phyloP scores from a whole-genome alignment of 2,329 filamentous ascomycete genomes.

The Pseudogymnoascus sp. region DNA sequence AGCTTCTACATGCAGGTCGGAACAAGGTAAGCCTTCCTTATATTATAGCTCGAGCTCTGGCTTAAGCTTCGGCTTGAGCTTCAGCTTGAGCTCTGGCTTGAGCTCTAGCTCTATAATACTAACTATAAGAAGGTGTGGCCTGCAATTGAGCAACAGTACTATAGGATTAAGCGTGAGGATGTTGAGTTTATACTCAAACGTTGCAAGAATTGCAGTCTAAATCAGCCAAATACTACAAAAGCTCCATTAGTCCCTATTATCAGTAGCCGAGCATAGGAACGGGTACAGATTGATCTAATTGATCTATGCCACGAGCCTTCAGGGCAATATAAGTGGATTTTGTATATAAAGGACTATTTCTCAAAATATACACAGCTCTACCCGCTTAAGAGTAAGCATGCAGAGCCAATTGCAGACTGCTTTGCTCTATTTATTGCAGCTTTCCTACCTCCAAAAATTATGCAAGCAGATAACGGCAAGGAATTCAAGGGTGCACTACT shows the following conservation, averaged over 20 bases:
- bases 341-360: slow-evolving; percentile 20
- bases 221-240: not conserved
- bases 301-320: slow-evolving; percentile 16
- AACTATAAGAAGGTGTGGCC: not conserved
- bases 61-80: too few species aligned
- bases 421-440: slow-evolving; percentile 12
- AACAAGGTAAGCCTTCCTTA: too few species aligned
- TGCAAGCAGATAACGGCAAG: slow-evolving; percentile 19
- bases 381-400: slow-evolving; percentile 14
- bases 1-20: too few species aligned
- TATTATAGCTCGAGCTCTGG: too few species aligned
- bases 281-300: slow-evolving; percentile 18
- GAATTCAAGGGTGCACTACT: slow-evolving; percentile 15
- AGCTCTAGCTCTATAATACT: too few species aligned
- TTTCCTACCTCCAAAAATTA: slow-evolving; percentile 15
- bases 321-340: slow-evolving; percentile 16
- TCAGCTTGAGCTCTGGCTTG: too few species aligned
- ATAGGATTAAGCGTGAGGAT: not conserved
- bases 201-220: not conserved
- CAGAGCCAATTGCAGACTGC: slow-evolving; percentile 10
- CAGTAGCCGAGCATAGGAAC: not conserved
- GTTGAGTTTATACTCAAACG: not conserved
- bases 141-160: not conserved
- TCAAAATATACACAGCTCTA: slow-evolving; percentile 18
- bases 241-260: slow-evolving; percentile 10